Percentiles rank a stretch among this genome's conserved stretches.
Conservation (phyloP, 129 eudicot species). For the Pseudognaphalium luteoalbum region DNA sequence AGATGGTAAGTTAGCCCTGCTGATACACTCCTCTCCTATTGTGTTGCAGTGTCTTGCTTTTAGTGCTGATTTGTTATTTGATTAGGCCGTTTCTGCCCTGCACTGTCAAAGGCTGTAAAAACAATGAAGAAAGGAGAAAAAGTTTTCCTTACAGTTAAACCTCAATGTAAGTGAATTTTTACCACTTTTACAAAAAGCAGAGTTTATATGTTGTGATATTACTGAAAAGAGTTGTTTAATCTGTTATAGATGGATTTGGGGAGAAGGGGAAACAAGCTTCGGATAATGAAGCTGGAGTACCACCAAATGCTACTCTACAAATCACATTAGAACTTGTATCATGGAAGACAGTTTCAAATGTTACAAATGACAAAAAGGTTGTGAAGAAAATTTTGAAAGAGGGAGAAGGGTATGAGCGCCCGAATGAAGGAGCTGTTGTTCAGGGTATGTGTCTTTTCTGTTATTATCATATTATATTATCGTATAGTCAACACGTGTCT, state of each 20-base stretch:
- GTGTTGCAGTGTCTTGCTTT: background rate
- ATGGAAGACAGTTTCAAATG: conserved; percentile 73
- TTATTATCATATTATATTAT: background rate
- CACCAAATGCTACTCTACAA: conserved; percentile 71
- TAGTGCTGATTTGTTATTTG: background rate
- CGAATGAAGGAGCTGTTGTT: conserved; percentile 86
- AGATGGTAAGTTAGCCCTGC: conserved; percentile 48
- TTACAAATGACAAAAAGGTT: conserved; percentile 78
- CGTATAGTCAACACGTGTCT: background rate
- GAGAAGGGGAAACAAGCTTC: conserved; percentile 78
- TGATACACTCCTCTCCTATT: background rate
- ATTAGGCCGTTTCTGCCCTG: conserved; percentile 87
- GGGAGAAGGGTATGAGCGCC: conserved; percentile 90
- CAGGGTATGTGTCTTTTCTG: conserved; percentile 36
- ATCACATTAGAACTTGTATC: conserved; percentile 72
- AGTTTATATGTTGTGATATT: background rate
- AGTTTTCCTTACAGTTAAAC: conserved; percentile 70
- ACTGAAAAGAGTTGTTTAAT: background rate
- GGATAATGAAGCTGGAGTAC: conserved; percentile 66
- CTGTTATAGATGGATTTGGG: conserved; percentile 86
- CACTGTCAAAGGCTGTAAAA: conserved; percentile 74
- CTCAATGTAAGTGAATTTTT: conserved; percentile 64
- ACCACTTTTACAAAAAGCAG: background rate
- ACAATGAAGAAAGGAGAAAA: conserved; percentile 98
- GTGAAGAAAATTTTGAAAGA: conserved; percentile 77